Percentiles rank a stretch among this genome's conserved stretches.
Conservation (phyloP, 2,329 filamentous ascomycete species). For the Kalmusia sp. region DNA sequence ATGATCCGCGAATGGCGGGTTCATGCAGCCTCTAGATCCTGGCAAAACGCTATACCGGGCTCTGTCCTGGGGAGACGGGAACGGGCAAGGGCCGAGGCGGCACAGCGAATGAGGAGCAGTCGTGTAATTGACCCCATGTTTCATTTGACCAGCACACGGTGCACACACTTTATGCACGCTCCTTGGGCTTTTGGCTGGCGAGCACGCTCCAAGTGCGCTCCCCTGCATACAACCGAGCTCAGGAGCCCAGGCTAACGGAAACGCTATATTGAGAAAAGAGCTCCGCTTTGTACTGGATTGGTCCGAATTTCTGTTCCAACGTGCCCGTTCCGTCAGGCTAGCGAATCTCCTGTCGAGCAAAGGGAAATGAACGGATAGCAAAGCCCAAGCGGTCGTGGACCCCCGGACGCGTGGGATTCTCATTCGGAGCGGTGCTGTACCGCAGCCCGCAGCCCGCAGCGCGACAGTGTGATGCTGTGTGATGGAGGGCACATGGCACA, state of each 20-base stretch:
- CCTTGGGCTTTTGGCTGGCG: constrained; percentile 20
- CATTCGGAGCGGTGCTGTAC: constrained; percentile 15
- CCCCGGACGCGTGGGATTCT: constrained; percentile 23
- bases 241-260: constrained; percentile 24
- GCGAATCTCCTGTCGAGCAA: constrained; percentile 29
- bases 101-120: constrained; percentile 35
- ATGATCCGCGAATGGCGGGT: constrained; percentile 30
- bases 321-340: constrained; percentile 31
- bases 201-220: constrained; percentile 26
- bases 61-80: constrained; percentile 35
- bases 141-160: constrained; percentile 39
- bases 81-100: constrained; percentile 16
- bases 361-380: constrained; percentile 30
- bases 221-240: constrained; percentile 32
- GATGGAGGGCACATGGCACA: constrained; percentile 16
- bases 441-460: constrained; percentile 8
- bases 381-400: constrained; percentile 13
- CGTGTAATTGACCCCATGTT: constrained; percentile 29
- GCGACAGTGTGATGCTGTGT: constrained; percentile 19
- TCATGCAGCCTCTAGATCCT: constrained; percentile 34
- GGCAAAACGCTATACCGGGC: constrained; percentile 36
- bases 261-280: constrained; percentile 17
- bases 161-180: constrained; percentile 40
- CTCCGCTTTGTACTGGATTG: constrained; percentile 24
- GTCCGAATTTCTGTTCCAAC: constrained; percentile 26